Percentiles rank a stretch among this genome's conserved stretches.
phyloP scores from a whole-genome alignment of 441 rosid genomes.

The Gossypium aridum region DNA sequence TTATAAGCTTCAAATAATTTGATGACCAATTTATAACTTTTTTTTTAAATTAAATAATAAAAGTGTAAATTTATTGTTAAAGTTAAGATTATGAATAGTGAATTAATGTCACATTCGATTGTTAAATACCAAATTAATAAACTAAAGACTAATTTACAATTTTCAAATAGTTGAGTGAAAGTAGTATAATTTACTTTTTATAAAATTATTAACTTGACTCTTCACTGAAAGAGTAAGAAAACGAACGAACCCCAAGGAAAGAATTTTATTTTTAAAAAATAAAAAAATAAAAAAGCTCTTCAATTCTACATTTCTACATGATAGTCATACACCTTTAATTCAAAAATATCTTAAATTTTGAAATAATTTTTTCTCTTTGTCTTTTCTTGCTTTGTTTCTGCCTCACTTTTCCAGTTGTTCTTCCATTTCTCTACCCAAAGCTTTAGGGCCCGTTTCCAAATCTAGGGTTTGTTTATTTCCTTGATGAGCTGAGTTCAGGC shows the following conservation, averaged over 20 bases:
- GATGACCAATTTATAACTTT: no score
- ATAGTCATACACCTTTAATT: background rate
- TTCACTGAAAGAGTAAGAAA: background rate
- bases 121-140: no score
- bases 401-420: constrained; percentile 21
- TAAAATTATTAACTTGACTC: constrained; percentile 8
- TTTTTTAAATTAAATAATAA: no score
- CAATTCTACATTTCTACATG: background rate
- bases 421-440: constrained; percentile 40
- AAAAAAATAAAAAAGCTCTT: background rate
- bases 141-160: no score
- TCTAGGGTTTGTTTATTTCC: constrained; percentile 41
- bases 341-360: constrained; percentile 8
- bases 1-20: no score
- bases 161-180: no score
- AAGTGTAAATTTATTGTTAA: no score
- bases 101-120: no score
- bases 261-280: background rate
- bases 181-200: background rate
- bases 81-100: no score
- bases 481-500: background rate
- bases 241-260: background rate
- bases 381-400: constrained; percentile 16
- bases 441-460: constrained; percentile 44
- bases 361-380: constrained; percentile 22